Base-by-base conservation (phyloP, 805 yeast genomes). In the Saturnispora besseyi region DNA sequence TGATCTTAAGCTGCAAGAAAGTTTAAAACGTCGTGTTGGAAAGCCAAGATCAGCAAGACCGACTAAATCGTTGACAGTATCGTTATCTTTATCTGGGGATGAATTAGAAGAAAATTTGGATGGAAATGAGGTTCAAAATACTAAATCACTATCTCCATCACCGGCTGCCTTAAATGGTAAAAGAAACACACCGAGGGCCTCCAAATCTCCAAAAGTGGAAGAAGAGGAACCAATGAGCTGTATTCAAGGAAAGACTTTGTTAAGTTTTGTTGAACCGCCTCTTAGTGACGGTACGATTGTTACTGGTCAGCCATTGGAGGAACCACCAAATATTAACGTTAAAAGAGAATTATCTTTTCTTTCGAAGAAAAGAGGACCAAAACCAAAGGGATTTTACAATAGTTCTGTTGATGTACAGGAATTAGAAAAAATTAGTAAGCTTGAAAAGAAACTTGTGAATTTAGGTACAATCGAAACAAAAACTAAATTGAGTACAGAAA, bases 271-370 rank as follows among this genome's bases (percentile, higher is more conserved):
- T 21, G 93, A 87, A 57, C 89, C 90, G 2, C 72, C 71, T 15
- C 62, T 73, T 32, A 75, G 78, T 0, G 75, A 71, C 34, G 79
- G 84, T 0, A 62, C 68, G 10, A 80, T 86, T 40, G 78, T 79
- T 36, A 82, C 91, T 0, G 96, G 96, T 2, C 71, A 79, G 38
- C 84, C 93, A 3, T 65, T 88, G 48, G 87, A 79, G 55, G 72
- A 77, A n/a, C 72, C 74, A 5, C 96, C 96, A 8, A 76, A 79
- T 15, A 64, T 71, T 3, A 82, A 77, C 58, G 67, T 77, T 34
- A 78, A 75, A 58, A 78, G 74, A 54, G 84, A 79, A 43, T 69
- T 79, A 15, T 54, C 52, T 12, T 49, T 50, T 2, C 48, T 48
- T 22, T 13, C 40, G 18, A 57, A 49, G 46, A 53, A 53, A 26